Base-by-base conservation (phyloP, 208 protist species). In the Polymyxa betae region DNA sequence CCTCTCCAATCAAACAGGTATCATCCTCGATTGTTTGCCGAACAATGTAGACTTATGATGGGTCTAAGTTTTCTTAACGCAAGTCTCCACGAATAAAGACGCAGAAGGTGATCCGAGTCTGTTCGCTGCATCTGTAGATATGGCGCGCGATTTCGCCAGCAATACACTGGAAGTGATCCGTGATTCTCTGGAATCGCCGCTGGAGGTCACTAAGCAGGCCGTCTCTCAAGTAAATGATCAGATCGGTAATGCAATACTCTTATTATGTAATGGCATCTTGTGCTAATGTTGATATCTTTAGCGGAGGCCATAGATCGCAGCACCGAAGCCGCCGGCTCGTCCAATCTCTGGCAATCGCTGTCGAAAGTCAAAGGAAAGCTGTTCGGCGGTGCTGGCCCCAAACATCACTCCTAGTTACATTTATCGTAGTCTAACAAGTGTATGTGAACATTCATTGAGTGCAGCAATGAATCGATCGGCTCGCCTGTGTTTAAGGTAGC, bases 321-420 rank as follows among this genome's bases (percentile, higher is more conserved):
- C 35, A 16, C 72, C 35, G 72, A n/a, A 16, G 72, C 5, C 12
- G 72, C n/a, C 5, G 72, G 16, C 16, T 38, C 72, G 72, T 82
- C 72, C 16, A 82, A 82, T 43, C 5, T 82, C n/a, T 82, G 72
- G 72, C 35, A 5, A n/a, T 82, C 72, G 5, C 35, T 82, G 35
- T 45, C n/a, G 35, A 82, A 82, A 82, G 72, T 35, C 16, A 82
- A 82, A 82, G 40, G 35, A 35, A 82, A 82, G n/a, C n/a, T 82
- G 5, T 82, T 82, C 72, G 35, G 72, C 5, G 35, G n/a, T n/a
- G n/a, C n/a, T n/a, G n/a, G 49, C 12, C 49, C 49, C 49, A 60
- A 60, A 60, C 49, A 60, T 29, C 49, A 60, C 24, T 60, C 49
- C 49, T 60, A 60, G 49, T 29, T 24, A 24, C 24, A 29, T 60